These are phyloP conservation scores for Panaeolus cyanescens DNA, from an alignment of 768 basidiomycete species.

Conservation along the genomic window DNA sequence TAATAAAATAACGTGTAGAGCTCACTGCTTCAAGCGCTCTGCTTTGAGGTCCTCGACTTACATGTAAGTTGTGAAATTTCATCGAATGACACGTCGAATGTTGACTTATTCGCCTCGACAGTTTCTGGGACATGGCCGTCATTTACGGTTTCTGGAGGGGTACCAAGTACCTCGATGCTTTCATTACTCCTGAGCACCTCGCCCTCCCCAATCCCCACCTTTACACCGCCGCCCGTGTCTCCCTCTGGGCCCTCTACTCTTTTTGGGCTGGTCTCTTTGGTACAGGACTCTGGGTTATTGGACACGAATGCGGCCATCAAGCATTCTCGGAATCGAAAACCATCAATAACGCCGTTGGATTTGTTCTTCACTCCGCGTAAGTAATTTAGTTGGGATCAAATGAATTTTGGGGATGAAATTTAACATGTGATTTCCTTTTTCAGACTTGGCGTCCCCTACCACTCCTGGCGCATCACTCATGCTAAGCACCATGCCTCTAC, in stretches of 20 bases:
- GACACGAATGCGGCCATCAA: conserved; percentile 96
- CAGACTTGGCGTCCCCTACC: conserved; percentile 93
- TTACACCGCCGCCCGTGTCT: conserved; percentile 61
- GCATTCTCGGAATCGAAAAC: conserved; percentile 91
- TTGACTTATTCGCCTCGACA: conserved; percentile 24
- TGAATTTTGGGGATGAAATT: conserved; percentile 10
- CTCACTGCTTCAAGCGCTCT: conserved; percentile 91
- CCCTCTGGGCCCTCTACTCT: conserved; percentile 79
- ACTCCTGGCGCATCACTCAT: conserved; percentile 95
- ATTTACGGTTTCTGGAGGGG: conserved; percentile 70
- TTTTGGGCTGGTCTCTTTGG: conserved; percentile 84
- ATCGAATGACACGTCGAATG: neutral
- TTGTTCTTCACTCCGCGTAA: conserved; percentile 88
- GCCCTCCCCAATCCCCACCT: conserved; percentile 61
- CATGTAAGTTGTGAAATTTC: conserved; percentile 51
- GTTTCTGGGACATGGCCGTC: conserved; percentile 74
- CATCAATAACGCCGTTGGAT: conserved; percentile 92
- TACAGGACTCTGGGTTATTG: conserved; percentile 94
- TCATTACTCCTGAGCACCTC: conserved; percentile 57
- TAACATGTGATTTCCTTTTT: conserved; percentile 22
- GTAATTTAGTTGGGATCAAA: conserved; percentile 25
- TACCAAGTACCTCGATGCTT: conserved; percentile 62
- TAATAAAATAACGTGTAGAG: conserved; percentile 33
- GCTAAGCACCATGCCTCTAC: conserved; percentile 96
- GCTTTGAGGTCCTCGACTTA: conserved; percentile 78